phyloP scores from a whole-genome alignment of 1,284 basidiomycete genomes.

The Rhodotorula sp. region DNA sequence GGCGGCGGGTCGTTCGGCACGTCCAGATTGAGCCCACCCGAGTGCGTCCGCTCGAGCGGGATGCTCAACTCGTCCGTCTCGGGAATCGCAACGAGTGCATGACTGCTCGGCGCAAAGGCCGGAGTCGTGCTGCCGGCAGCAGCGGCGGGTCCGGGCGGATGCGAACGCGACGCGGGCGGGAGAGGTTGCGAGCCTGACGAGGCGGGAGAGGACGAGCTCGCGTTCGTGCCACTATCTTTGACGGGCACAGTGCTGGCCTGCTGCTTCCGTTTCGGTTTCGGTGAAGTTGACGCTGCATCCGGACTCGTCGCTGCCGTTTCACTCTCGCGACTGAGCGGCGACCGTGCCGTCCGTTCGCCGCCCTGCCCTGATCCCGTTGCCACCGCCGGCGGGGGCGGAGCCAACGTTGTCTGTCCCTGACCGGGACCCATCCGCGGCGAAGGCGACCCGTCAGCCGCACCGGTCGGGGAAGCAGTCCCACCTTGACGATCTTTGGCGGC shows the following conservation, averaged over 20 bases:
- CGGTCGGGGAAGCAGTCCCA: too few relatives aligned
- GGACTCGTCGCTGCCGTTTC: background rate
- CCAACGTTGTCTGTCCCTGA: background rate
- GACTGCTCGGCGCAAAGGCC: conserved; percentile 11
- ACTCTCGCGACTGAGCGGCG: background rate
- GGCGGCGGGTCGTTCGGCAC: background rate
- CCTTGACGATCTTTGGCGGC: conserved; percentile 9
- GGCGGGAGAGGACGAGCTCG: background rate
- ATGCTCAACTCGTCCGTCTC: conserved; percentile 35
- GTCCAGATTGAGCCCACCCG: background rate
- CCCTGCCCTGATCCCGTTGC: background rate
- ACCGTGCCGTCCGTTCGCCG: background rate
- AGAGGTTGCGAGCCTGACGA: background rate
- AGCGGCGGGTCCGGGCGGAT: background rate
- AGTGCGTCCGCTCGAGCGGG: conserved; percentile 3
- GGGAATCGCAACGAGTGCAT: conserved; percentile 32
- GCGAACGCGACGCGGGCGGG: background rate
- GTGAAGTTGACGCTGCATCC: background rate
- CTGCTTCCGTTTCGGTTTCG: background rate
- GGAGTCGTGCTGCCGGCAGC: conserved; percentile 7
- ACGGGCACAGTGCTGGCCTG: background rate
- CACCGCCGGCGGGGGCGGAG: background rate
- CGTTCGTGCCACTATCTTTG: background rate
- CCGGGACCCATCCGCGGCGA: background rate
- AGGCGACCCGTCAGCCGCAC: background rate